Evolutionary conservation across 164 flowering plant genomes (phyloP).

Genomic region (Tetrastigma voinierianum): DNA sequence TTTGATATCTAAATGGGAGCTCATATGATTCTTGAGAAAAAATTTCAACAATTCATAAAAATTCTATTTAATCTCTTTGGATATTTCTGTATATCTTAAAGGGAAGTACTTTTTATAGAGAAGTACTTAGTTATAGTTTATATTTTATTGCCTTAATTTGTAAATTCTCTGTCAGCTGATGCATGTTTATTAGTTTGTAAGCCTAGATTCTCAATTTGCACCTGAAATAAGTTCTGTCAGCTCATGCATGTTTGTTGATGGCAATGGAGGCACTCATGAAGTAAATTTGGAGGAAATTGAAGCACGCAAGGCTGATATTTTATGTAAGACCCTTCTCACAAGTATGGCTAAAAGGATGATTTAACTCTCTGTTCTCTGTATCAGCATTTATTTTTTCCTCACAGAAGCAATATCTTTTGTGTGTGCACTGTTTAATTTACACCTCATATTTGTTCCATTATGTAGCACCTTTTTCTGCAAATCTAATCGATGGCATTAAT

Average conservation of each 20-base stretch:
- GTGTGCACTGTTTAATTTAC: neutral
- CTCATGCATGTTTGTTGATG: slow-evolving; percentile 66
- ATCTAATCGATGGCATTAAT: slow-evolving; percentile 83
- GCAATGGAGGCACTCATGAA: slow-evolving; percentile 55
- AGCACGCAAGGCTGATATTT: slow-evolving; percentile 47
- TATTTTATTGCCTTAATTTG: too few species aligned
- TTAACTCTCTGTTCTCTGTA: neutral
- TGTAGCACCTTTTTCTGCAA: slow-evolving; percentile 62
- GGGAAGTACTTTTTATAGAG: too few species aligned
- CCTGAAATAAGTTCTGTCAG: slow-evolving; percentile 34
- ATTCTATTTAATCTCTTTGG: too few species aligned
- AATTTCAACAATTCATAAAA: too few species aligned
- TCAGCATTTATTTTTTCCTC: neutral
- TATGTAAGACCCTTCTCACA: slow-evolving; percentile 47
- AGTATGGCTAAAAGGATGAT: neutral
- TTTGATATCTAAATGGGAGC: too few species aligned
- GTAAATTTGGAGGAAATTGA: slow-evolving; percentile 50
- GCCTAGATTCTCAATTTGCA: neutral
- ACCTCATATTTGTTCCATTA: slow-evolving; percentile 2
- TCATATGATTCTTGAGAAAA: too few species aligned
- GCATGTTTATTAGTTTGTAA: slow-evolving; percentile 30
- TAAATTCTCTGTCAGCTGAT: slow-evolving; percentile 47
- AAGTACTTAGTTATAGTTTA: too few species aligned
- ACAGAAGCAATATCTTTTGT: neutral
- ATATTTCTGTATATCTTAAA: too few species aligned